Percentiles rank a stretch among this genome's conserved stretches.
These are phyloP conservation scores for Quercus variabilis DNA, from an alignment of 306 rosid species.

Conservation along the genomic window DNA sequence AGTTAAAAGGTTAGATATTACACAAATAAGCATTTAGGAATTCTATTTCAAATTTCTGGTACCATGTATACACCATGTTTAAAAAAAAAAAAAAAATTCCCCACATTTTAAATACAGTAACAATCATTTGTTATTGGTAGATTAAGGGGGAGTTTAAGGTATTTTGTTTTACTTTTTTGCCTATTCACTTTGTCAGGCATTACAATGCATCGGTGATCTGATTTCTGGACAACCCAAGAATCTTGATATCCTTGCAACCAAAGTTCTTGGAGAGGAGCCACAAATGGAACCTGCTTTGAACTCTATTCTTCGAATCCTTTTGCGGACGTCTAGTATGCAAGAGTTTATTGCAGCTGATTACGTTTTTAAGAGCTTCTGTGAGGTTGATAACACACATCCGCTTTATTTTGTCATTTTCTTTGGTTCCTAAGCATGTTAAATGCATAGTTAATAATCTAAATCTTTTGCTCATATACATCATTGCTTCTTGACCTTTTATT, in stretches of 20 bases:
- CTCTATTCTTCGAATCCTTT: slow-evolving; percentile 73
- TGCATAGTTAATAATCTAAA: background rate
- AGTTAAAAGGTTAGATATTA: background rate
- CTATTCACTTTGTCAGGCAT: slow-evolving; percentile 50
- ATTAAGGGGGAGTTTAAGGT: slow-evolving; percentile 2
- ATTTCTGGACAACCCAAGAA: slow-evolving; percentile 77
- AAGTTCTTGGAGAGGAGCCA: slow-evolving; percentile 78
- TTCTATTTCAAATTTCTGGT: background rate
- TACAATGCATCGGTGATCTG: slow-evolving; percentile 75
- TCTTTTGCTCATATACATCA: background rate
- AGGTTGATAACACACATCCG: slow-evolving; percentile 48
- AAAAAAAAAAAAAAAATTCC: background rate
- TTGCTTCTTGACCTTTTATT: slow-evolving; percentile 13
- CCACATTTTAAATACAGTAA: background rate
- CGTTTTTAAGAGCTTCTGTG: slow-evolving; percentile 83
- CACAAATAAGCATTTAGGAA: background rate
- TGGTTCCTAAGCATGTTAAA: slow-evolving; percentile 6
- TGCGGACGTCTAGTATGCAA: slow-evolving; percentile 81
- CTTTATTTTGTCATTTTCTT: background rate
- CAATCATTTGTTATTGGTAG: background rate
- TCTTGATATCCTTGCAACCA: slow-evolving; percentile 73
- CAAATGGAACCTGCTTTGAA: slow-evolving; percentile 83
- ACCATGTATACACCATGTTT: background rate
- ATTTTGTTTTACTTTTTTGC: background rate
- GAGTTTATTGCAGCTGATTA: slow-evolving; percentile 90